Conservation (phyloP, 371 early-diverging fungal genomes). For the Mucor piriformis region DNA sequence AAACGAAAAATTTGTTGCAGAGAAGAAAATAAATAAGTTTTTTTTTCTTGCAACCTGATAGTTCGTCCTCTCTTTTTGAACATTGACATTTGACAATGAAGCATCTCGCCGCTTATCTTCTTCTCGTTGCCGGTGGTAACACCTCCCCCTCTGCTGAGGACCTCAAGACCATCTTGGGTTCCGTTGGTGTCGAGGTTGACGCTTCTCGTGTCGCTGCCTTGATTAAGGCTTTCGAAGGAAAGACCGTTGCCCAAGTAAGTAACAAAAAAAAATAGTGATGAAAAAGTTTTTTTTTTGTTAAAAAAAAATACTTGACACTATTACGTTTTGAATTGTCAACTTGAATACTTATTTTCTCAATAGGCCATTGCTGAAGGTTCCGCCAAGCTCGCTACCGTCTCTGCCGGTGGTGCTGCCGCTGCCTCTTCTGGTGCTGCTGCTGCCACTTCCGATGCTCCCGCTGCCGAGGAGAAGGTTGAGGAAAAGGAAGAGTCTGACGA, state of each 20-base stretch:
- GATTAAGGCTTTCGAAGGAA: constrained; percentile 81
- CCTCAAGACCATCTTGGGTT: constrained; percentile 78
- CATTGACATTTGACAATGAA: constrained; percentile 69
- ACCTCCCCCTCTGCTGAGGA: constrained; percentile 73
- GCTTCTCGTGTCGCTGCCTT: constrained; percentile 71
- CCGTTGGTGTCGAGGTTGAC: constrained; percentile 93
- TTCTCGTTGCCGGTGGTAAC: constrained; percentile 88
- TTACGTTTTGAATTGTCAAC: neutral
- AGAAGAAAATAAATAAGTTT: constrained; percentile 24
- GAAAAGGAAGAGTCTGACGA: constrained; percentile 88
- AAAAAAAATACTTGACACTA: too few species aligned
- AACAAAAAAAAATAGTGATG: neutral
- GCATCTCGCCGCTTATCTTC: constrained; percentile 94
- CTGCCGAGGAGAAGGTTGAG: constrained; percentile 57
- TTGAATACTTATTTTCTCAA: neutral
- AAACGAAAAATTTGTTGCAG: constrained; percentile 10
- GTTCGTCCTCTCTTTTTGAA: constrained; percentile 35
- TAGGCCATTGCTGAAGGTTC: constrained; percentile 86
- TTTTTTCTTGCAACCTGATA: constrained; percentile 20
- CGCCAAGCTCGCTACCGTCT: constrained; percentile 90
- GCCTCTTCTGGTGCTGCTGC: constrained; percentile 55
- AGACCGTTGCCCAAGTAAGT: constrained; percentile 77
- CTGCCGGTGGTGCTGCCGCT: constrained; percentile 79
- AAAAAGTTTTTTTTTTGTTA: neutral
- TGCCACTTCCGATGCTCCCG: constrained; percentile 57